These are phyloP conservation scores for Aspergillus asperescens DNA, from an alignment of 495 filamentous ascomycete genomes.

Conservation along the genomic window DNA sequence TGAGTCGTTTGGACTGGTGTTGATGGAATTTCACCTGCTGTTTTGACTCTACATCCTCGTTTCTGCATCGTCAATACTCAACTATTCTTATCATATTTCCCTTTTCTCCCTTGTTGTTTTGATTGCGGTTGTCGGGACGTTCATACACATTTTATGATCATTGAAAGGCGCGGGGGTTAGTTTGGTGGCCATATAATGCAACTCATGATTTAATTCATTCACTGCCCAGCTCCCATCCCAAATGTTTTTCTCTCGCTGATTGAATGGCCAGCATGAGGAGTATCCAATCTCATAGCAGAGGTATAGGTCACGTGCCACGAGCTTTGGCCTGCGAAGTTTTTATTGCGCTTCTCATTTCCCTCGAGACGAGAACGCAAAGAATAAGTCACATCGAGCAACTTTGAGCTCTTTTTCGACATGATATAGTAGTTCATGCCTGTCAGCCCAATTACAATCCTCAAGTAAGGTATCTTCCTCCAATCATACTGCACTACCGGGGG, in stretches of 20 bases:
- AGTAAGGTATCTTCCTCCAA: background rate
- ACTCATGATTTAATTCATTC: background rate
- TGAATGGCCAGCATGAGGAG: background rate
- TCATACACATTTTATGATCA: conserved; percentile 14
- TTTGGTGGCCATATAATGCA: conserved; percentile 12
- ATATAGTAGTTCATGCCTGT: background rate
- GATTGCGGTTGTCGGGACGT: conserved; percentile 12
- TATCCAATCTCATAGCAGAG: background rate
- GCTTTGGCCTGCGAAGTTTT: conserved; percentile 1
- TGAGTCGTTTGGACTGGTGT: conserved; percentile 21
- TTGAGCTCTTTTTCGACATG: background rate
- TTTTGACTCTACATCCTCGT: conserved; percentile 8
- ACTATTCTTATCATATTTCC: conserved; percentile 6
- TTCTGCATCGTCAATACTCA: background rate
- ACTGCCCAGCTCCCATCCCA: background rate
- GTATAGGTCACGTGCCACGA: conserved; percentile 10
- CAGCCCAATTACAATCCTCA: background rate
- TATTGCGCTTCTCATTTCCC: background rate
- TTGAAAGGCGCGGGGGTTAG: conserved; percentile 16
- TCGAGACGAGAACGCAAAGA: background rate
- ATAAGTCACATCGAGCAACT: background rate
- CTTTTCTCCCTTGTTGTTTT: conserved; percentile 10
- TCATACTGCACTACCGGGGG: conserved; percentile 15
- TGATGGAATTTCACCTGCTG: conserved; percentile 17
- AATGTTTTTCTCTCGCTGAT: background rate